These are phyloP conservation scores for Terfezia claveryi DNA, from an alignment of 495 filamentous ascomycete species.

Conservation along the genomic window DNA sequence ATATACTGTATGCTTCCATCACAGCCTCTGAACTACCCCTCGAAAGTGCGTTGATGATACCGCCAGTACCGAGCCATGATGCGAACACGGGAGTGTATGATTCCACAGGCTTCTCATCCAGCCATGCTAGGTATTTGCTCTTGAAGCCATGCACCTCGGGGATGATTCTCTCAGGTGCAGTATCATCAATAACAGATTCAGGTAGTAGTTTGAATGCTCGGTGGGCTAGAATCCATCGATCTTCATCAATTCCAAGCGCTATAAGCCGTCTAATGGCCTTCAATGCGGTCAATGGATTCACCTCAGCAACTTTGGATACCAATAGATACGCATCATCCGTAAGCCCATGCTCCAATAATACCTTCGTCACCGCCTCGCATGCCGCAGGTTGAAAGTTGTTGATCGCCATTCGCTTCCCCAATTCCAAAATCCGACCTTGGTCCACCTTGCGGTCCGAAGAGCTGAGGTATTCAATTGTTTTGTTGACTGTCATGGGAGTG, in stretches of 20 bases:
- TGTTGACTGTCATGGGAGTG: neutral
- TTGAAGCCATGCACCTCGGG: conserved; percentile 4
- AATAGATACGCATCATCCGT: neutral
- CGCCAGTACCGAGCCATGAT: neutral
- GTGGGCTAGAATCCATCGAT: neutral
- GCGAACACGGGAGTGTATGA: neutral
- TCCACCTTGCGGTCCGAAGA: conserved; percentile 8
- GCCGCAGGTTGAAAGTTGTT: neutral
- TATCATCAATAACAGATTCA: neutral
- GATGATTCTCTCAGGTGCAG: conserved; percentile 1
- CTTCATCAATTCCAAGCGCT: neutral
- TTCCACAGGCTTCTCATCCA: neutral
- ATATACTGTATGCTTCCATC: neutral
- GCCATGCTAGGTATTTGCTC: conserved; percentile 3
- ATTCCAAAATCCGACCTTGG: conserved; percentile 8
- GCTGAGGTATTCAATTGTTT: conserved; percentile 5
- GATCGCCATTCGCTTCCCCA: neutral
- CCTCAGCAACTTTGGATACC: neutral
- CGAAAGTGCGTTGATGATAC: neutral
- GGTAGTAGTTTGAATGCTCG: neutral
- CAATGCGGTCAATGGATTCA: neutral
- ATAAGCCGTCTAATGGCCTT: neutral
- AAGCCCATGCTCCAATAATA: neutral
- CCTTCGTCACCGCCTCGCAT: neutral
- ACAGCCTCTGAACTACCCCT: neutral